phyloP scores from a whole-genome alignment of 441 rosid genomes.

The Hura crepitans region DNA sequence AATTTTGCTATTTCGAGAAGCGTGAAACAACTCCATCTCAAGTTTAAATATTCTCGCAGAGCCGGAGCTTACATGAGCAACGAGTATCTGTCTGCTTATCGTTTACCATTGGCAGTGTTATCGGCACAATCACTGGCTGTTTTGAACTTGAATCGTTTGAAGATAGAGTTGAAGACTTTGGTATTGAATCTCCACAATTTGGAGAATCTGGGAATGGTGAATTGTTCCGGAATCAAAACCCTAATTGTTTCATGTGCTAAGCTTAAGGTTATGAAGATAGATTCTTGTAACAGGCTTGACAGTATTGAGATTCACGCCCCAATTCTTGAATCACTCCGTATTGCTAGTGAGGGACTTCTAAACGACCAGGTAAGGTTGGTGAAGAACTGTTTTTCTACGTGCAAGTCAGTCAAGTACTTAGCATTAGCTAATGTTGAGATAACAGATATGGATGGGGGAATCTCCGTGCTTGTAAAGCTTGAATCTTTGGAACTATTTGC shows the following conservation, averaged over 20 bases:
- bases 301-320: neutral
- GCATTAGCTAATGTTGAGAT: neutral
- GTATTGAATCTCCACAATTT: neutral
- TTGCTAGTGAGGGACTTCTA: neutral
- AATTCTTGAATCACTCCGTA: slow-evolving; percentile 2
- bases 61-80: too few relatives aligned
- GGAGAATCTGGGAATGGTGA: slow-evolving; percentile 1
- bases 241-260: neutral
- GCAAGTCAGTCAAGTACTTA: neutral
- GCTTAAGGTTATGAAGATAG: neutral
- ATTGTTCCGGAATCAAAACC: neutral
- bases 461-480: neutral
- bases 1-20: slow-evolving; percentile 4
- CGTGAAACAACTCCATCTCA: slow-evolving; percentile 6
- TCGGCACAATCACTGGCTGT: neutral
- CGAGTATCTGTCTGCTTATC: too few relatives aligned
- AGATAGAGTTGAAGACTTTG: neutral
- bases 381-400: neutral
- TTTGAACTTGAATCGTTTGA: slow-evolving; percentile 11
- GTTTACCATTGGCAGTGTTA: neutral
- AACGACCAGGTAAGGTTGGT: neutral
- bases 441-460: neutral
- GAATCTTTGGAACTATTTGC: neutral
- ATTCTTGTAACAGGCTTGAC: neutral
- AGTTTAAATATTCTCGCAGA: neutral